phyloP scores from a whole-genome alignment of 345 rosid species.

The Combretum micranthum region DNA sequence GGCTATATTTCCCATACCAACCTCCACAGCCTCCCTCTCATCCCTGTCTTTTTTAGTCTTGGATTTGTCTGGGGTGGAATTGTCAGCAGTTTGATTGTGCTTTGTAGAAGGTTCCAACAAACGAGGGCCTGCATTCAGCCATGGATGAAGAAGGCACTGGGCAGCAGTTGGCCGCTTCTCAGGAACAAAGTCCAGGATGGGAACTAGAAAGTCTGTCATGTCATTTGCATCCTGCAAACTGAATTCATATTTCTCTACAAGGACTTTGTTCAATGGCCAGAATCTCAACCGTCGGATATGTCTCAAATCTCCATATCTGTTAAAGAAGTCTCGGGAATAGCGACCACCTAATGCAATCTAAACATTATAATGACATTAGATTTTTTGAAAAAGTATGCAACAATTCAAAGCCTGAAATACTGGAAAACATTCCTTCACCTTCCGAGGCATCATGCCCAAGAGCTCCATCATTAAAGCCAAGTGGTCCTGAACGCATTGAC shows the following conservation, averaged over 20 bases:
- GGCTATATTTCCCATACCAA: conserved; percentile 49
- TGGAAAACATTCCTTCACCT: conserved; percentile 33
- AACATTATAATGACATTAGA: conserved; percentile 3
- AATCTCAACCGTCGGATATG: conserved; percentile 62
- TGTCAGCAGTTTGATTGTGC: conserved; percentile 21
- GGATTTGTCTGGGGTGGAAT: conserved; percentile 17
- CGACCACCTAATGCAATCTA: conserved; percentile 72
- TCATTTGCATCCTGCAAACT: conserved; percentile 53
- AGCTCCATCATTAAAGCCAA: conserved; percentile 79
- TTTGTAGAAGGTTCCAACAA: conserved; percentile 31
- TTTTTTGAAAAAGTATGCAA: neutral
- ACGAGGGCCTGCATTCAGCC: conserved; percentile 44
- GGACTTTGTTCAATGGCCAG: conserved; percentile 68
- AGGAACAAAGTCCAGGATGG: conserved; percentile 65
- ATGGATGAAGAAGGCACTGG: conserved; percentile 63
- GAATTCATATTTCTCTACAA: conserved; percentile 56
- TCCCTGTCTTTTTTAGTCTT: conserved; percentile 32
- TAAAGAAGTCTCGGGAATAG: conserved; percentile 61
- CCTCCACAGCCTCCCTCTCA: conserved; percentile 56
- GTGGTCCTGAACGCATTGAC: conserved; percentile 41
- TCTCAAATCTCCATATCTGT: conserved; percentile 64
- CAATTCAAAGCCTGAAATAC: too few species aligned
- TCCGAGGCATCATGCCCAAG: conserved; percentile 81
- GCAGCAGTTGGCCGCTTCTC: conserved; percentile 69
- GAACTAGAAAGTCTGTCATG: conserved; percentile 45